phyloP scores from a whole-genome alignment of 345 rosid genomes.

The Cochlearia excelsa region DNA sequence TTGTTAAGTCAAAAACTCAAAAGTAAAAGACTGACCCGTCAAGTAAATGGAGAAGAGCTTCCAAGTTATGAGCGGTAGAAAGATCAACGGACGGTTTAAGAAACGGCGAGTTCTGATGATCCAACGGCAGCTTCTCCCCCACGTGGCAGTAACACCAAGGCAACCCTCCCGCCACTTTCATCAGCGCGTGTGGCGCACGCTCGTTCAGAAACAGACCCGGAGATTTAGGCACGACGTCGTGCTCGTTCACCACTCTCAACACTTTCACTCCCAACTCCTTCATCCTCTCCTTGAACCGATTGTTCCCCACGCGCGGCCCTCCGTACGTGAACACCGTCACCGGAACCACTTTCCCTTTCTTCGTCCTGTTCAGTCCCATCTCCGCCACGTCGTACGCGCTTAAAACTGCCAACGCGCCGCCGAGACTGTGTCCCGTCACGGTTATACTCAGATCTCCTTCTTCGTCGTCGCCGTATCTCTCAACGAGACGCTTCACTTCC shows the following conservation, averaged over 20 bases:
- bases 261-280: constrained; percentile 61
- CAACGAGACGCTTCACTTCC: constrained; percentile 55
- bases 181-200: constrained; percentile 37
- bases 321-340: constrained; percentile 56
- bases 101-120: constrained; percentile 69
- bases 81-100: constrained; percentile 51
- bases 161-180: constrained; percentile 50
- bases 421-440: constrained; percentile 78
- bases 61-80: constrained; percentile 64
- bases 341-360: constrained; percentile 42
- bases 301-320: constrained; percentile 81
- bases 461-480: constrained; percentile 41
- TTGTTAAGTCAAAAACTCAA: no score
- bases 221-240: constrained; percentile 63
- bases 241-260: constrained; percentile 66
- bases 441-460: constrained; percentile 64
- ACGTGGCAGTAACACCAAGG: constrained; percentile 87
- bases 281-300: constrained; percentile 58
- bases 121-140: constrained; percentile 66
- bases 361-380: constrained; percentile 48
- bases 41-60: constrained; percentile 71
- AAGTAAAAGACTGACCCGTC: constrained; percentile 54
- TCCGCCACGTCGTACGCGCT: constrained; percentile 77
- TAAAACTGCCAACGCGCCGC: constrained; percentile 68
- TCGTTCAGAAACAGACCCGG: constrained; percentile 81